Base-by-base conservation (phyloP, 208 protist species). In the Leishmania guyanensis region DNA sequence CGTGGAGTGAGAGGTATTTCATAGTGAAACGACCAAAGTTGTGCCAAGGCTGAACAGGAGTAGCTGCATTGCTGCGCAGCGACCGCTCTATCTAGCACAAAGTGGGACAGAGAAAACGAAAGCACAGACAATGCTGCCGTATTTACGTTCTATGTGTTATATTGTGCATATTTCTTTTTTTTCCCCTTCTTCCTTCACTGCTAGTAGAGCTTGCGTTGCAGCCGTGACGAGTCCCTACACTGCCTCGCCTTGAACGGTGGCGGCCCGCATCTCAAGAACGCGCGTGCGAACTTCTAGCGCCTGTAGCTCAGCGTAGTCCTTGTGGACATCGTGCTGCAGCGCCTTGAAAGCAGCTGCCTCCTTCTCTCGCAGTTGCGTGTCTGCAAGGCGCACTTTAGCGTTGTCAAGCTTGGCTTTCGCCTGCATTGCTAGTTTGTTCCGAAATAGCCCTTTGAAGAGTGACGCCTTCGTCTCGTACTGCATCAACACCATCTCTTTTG, bases 391-490 rank as follows among this genome's bases (percentile, higher is more conserved):
- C 83, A 94, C 91, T 78, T 96, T 96, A 1, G 94, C 93, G 75
- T 92, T 86, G 71, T 95, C 93, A 2, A 98, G 84, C 65, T 88
- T 86, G 10, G 89, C 86, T 66, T 95, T 95, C 6, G 93, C 94
- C 72, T 94, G 90, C 86, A 94, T 92, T 20, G 91, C 94, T 20
- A 89, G 62, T 62, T 90, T 90, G 84, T 96, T 93, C n/a, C 92
- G 87, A 79, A 96, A 93, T 22, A 92, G 80, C 20, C 87, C 84
- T 68, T 89, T 89, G 71, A 98, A 89, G n/a, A 91, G 80, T 2
- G 77, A 76, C 17, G 85, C 86, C 70, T 96, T 96, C n/a, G 78
- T 71, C 46, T 95, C 88, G 74, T 95, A 95, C 29, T 88, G 85
- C 58, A 82, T 80, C 50, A 92, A 50, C 5, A 96, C 87, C 50